Evolutionary conservation across 345 rosid genomes (phyloP), one percentile per base, ranked within the genome.

Genomic region (Euphorbia peplus): DNA sequence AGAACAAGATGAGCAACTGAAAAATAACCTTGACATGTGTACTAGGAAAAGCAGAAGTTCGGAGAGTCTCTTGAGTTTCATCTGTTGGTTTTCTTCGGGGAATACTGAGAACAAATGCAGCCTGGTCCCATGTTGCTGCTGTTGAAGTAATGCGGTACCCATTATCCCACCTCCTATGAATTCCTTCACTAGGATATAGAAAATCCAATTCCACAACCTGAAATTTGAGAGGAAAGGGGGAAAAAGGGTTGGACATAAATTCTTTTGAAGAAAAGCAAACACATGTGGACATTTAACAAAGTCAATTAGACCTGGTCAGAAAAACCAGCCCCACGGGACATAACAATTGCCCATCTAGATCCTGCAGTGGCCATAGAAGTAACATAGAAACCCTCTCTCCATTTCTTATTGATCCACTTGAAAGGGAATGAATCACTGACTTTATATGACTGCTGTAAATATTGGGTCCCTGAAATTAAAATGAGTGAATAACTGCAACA

Each of bases 351-450:
- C 99, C 99, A 95, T 83, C 86, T 82, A 81, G 82, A 88, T 68
- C 98, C 97, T 81, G 97, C 88, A 77, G 98, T 88, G 60, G 97
- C 95, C 98, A 93, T 91, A 13, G 95, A 78, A 52, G 98, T 93
- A 64, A 93, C 97, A 73, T 80, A 88, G 76, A 88, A 91, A 15
- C 95, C 97, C 76, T 93, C 98, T 71, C 83, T 85, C 98, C 98
- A 93, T 69, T 91, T 93, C 82, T 91, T 93, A 72, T 91, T 91
- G 69, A 93, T 93, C 98, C 98, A 91, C 89, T 91, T 91, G 74
- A 83, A 95, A 67, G 99, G 99, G 74, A 95, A 95, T 18, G 97
- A 83, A 75, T 95, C 97, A 4, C 99, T 91, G 37, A 91, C 97
- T 87, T 95, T 95, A 70, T 95, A 95, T 1, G 99, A 95, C 78